Conservation (phyloP, 177 flowering plant species). For the Telopea speciosissima region DNA sequence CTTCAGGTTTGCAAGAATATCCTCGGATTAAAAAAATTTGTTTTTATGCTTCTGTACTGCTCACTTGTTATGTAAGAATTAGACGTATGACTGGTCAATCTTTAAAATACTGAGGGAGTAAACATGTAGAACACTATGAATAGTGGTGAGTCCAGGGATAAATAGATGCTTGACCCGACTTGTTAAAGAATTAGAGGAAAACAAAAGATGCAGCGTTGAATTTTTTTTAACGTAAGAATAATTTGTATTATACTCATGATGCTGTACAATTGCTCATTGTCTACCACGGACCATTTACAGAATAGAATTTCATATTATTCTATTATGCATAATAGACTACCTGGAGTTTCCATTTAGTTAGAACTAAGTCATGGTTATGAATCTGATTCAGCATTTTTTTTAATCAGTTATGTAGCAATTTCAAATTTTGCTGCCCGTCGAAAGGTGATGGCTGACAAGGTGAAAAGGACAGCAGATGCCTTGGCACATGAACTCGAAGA, state of each 20-base stretch:
- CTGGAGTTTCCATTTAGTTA: neutral
- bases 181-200: neutral
- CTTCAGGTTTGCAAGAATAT: neutral
- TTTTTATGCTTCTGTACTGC: neutral
- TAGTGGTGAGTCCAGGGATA: neutral
- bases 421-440: conserved; percentile 66
- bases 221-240: too few species aligned
- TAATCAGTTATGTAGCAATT: conserved; percentile 48
- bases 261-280: too few species aligned
- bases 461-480: conserved; percentile 56
- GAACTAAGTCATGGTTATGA: neutral
- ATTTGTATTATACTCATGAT: too few species aligned
- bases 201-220: too few species aligned
- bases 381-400: conserved; percentile 1
- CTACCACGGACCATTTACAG: too few species aligned
- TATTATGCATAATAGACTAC: neutral
- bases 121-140: neutral
- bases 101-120: neutral
- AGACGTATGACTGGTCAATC: neutral
- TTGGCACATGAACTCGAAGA: conserved; percentile 65
- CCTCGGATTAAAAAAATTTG: neutral
- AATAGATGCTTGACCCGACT: neutral
- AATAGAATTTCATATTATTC: neutral
- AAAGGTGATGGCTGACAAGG: conserved; percentile 52
- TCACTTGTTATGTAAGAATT: neutral